Evolutionary conservation across 345 rosid genomes (phyloP), one percentile per base, ranked within the genome.

Genomic region (Syzygium grande): DNA sequence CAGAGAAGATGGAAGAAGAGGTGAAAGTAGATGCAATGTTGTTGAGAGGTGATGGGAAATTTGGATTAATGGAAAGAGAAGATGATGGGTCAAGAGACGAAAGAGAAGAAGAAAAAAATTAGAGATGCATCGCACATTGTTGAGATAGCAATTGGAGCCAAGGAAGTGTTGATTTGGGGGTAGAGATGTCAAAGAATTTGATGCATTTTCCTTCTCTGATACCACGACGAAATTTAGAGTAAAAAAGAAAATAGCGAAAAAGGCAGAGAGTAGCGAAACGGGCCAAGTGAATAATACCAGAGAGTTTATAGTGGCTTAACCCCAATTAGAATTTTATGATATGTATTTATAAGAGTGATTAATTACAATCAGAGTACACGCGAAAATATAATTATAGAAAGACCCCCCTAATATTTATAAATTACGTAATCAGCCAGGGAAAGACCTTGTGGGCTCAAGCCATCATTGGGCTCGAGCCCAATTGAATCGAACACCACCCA

Each of bases 1-100:
- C 5, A 17, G 1, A 68, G 23, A 68, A 68, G 46, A 34, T 30
- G 79, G 9, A 14, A 65, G 41, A 65, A 29, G 41, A 65, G 22
- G 34, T 2, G 2, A 30, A 68, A 68, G 13, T 68, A 4, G 23
- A 38, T 0, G 0, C 0, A 22, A 0, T 68, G 79, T 30, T 68
- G 21, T 68, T 30, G 73, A 61, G 73, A 61, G 38, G 38, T n/a
- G 73, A 61, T n/a, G 43, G 22, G 0, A 65, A 65, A 16, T 30
- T 16, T 16, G 78, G 12, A 30, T 30, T 65, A 16, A 65, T 1
- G 4, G 10, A 29, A 65, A 16, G 4, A 2, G 1, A 65, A 4
- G 8, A 17, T 4, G 22, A 16, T 65, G 23, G 19, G 0, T 30
- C 30, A 1, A 30, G 23, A 65, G 11, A 65, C 16, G 19, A 16